Percentiles rank a stretch among this genome's conserved stretches.
phyloP scores from a whole-genome alignment of 345 rosid species.

The Arabidopsis thaliana region DNA sequence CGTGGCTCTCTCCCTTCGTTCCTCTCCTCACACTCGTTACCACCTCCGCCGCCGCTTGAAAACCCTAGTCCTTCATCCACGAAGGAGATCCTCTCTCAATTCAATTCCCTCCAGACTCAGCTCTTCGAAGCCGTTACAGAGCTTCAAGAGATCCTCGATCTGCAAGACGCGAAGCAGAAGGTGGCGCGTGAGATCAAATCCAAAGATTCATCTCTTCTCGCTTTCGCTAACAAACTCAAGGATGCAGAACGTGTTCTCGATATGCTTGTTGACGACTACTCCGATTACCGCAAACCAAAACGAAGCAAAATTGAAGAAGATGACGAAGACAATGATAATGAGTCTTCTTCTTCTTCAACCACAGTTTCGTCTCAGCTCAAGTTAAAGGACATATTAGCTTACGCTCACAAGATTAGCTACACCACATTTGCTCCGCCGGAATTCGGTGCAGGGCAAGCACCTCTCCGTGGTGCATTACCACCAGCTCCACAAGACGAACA shows the following conservation, averaged over 20 bases:
- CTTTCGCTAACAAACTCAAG: constrained; percentile 73
- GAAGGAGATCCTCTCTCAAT: constrained; percentile 68
- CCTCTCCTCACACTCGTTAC: constrained; percentile 61
- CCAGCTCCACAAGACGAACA: constrained; percentile 99
- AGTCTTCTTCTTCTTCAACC: constrained; percentile 48
- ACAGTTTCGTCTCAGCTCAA: constrained; percentile 83
- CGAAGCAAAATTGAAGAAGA: constrained; percentile 48
- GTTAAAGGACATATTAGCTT: constrained; percentile 72
- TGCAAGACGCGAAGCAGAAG: constrained; percentile 79
- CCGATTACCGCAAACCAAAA: constrained; percentile 77
- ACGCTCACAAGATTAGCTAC: constrained; percentile 90
- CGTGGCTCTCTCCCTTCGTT: constrained; percentile 85
- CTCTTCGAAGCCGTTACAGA: constrained; percentile 91
- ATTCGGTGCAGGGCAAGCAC: constrained; percentile 85
- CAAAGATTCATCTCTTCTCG: constrained; percentile 61
- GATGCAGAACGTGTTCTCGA: constrained; percentile 88
- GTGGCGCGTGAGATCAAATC: constrained; percentile 66
- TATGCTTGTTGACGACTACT: constrained; percentile 81
- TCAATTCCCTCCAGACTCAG: constrained; percentile 81
- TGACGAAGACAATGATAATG: constrained; percentile 42
- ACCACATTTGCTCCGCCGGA: constrained; percentile 96
- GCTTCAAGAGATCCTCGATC: constrained; percentile 91
- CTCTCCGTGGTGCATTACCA: constrained; percentile 92
- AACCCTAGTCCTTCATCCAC: constrained; percentile 65
- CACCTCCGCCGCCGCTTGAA: constrained; percentile 55